Conservation (phyloP, 345 rosid species). For the Acer yangbiense region DNA sequence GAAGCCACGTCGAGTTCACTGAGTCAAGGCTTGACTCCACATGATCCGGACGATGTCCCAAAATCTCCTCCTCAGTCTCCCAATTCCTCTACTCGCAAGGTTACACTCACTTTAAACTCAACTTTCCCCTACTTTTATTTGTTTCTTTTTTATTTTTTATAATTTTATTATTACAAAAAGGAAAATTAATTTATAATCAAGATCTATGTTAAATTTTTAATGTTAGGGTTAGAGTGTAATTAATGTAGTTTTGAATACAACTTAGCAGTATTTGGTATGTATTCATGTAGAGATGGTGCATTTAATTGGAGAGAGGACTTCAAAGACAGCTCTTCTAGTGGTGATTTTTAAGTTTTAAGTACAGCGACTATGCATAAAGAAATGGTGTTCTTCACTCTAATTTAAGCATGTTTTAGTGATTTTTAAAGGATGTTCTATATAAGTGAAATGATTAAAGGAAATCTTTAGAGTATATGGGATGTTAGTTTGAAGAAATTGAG, state of each 20-base stretch:
- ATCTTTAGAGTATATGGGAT: no score
- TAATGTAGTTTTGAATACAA: slow-evolving; percentile 1
- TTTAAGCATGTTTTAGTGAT: not conserved
- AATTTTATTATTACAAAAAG: not conserved
- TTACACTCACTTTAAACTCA: slow-evolving; percentile 1
- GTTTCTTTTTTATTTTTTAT: not conserved
- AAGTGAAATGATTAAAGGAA: no score
- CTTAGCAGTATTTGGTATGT: not conserved
- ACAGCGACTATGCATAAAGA: no score
- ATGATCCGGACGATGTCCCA: slow-evolving; percentile 52
- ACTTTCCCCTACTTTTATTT: not conserved
- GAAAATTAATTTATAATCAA: not conserved
- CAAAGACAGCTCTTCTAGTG: no score
- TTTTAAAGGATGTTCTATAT: not conserved
- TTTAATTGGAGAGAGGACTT: not conserved
- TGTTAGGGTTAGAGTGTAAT: not conserved
- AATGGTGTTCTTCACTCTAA: not conserved
- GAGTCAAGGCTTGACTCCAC: slow-evolving; percentile 57
- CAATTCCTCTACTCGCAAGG: slow-evolving; percentile 84
- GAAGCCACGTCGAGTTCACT: slow-evolving; percentile 56
- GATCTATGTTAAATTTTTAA: no score
- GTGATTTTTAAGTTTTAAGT: no score
- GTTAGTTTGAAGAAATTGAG: no score
- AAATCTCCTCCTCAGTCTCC: slow-evolving; percentile 73
- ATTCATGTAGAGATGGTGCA: not conserved